Base-by-base conservation (phyloP, 2,329 filamentous ascomycete genomes). In the Diaporthe longicolla region DNA sequence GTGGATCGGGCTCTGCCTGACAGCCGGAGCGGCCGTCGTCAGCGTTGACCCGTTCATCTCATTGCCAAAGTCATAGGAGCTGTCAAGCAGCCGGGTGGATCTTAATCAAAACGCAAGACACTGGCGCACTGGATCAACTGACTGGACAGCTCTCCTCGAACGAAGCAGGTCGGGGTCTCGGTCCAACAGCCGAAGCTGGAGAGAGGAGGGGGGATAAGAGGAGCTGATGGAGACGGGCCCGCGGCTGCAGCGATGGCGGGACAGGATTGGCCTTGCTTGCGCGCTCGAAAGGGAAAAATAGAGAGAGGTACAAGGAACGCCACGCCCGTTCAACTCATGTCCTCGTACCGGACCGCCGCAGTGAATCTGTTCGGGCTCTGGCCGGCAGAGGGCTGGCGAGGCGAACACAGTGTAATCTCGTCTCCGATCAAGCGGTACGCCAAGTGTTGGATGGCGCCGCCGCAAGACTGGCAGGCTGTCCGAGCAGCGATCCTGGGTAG, bases 21-120 rank as follows among this genome's bases (percentile, higher is more conserved):
- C 81, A 80, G 84, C 81, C 80, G 83, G 80, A 78, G 83, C 80
- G 76, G 83, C 81, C 82, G 83, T 82, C 79, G 83, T 81, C 80
- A 83, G 77, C 76, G 81, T 82, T 76, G 83, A 79, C 73, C 82
- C 82, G 80, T 80, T 84, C 85, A 86, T 86, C 79, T 83, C 85
- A 86, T 85, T 81, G 80, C 81, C 76, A 71, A 73, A 72, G 70
- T 76, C 63, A 70, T 71, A 37, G 48, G 58, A 73, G 66, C 66
- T 70, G 74, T 66, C 58, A 75, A 63, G 59, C 74, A 71, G 58
- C 59, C 70, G 45, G 45, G 72, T 65, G 45, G 59, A 43, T 45
- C 40, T 70, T 43, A 71, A 40, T 72, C 37, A 54, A 70, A 71
- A 61, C 63, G 50, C 54, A 68, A 74, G 48, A 73, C 72, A 43